phyloP scores from a whole-genome alignment of 305 asterid species.

The Plantago coronopus region DNA sequence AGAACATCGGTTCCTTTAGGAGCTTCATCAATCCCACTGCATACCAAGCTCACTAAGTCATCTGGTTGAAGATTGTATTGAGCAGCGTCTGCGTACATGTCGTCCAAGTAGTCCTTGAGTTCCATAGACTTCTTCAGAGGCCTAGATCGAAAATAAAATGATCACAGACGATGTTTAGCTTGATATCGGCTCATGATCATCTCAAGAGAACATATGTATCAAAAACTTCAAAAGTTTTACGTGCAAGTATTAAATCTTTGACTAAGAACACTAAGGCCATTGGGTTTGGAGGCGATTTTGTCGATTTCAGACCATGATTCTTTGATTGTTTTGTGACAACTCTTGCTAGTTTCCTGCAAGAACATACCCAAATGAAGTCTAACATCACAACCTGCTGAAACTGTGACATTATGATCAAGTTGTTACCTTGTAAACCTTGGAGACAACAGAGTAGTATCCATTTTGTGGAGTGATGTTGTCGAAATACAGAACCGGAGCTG shows the following conservation, averaged over 20 bases:
- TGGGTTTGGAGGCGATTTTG: conserved; percentile 40
- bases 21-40: conserved; percentile 38
- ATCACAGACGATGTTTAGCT: not conserved
- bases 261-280: conserved; percentile 50
- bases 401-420: not conserved
- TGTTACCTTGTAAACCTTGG: conserved; percentile 58
- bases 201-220: no score
- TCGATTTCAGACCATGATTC: conserved; percentile 68
- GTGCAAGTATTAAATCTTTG: conserved; percentile 60
- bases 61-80: conserved; percentile 35
- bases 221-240: conserved; percentile 26
- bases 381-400: no score
- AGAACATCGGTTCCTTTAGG: conserved; percentile 25
- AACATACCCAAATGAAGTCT: no score
- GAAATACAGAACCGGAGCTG: conserved; percentile 73
- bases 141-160: conserved; percentile 29
- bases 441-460: conserved; percentile 51
- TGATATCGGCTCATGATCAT: no score
- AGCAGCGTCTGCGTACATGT: conserved; percentile 25
- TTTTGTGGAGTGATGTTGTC: conserved; percentile 56
- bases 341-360: conserved; percentile 49
- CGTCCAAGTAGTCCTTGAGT: conserved; percentile 29
- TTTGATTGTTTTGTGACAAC: conserved; percentile 41
- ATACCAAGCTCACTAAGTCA: conserved; percentile 30
- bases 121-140: conserved; percentile 26